These are phyloP conservation scores for Amoeboaphelidium occidentale DNA, from an alignment of 371 early-diverging fungal species.

Conservation along the genomic window DNA sequence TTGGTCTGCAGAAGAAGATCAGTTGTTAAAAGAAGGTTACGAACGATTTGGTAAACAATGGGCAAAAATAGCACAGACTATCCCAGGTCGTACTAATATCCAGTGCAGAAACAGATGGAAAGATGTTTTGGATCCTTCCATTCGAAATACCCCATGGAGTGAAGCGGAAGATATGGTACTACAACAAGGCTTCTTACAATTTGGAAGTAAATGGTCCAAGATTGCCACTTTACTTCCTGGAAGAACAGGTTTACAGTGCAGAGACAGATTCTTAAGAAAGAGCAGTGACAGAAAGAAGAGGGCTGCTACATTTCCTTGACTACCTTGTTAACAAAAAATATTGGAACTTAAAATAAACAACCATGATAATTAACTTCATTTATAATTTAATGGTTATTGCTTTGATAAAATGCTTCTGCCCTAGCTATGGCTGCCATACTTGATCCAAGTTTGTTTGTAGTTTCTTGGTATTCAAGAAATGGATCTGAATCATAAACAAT, in stretches of 20 bases:
- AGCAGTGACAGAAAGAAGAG: no score
- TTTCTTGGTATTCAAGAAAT: conserved; percentile 75
- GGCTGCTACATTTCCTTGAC: no score
- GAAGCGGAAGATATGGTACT: no score
- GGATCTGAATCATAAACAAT: conserved; percentile 85
- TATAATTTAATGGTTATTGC: no score
- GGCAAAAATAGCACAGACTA: conserved; percentile 36
- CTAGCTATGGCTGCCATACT: conserved; percentile 58
- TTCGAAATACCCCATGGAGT: no score
- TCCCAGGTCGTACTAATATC: conserved; percentile 53
- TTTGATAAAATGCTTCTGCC: conserved; percentile 57
- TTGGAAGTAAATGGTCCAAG: no score
- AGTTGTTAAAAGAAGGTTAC: conserved; percentile 30
- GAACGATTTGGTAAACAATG: conserved; percentile 40
- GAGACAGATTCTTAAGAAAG: no score
- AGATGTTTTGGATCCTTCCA: conserved; percentile 38
- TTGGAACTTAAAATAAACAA: no score
- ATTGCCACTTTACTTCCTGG: conserved; percentile 48
- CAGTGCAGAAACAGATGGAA: conserved; percentile 67
- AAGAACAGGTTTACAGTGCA: conserved; percentile 48
- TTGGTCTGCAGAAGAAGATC: conserved; percentile 37
- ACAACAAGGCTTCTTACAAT: no score
- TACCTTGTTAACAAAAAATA: no score
- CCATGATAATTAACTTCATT: no score
- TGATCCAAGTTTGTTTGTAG: conserved; percentile 73